Conservation (phyloP, 495 filamentous ascomycete genomes). For the Penicillium soppii region DNA sequence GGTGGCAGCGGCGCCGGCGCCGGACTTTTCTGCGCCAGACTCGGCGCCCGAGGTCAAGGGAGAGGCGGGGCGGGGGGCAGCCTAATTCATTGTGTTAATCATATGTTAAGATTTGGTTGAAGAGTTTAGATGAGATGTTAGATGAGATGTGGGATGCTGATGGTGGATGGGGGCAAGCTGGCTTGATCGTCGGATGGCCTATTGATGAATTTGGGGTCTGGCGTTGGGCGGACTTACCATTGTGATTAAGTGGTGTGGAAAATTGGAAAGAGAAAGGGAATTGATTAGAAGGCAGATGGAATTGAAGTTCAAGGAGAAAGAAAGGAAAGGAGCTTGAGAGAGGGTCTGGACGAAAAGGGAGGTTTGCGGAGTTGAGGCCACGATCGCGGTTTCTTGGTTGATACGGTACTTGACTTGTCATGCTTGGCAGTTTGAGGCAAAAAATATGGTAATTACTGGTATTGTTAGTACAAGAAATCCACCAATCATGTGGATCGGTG, state of each 20-base stretch:
- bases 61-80: conserved; percentile 48
- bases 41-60: conserved; percentile 51
- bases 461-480: conserved; percentile 3
- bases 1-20: conserved; percentile 57
- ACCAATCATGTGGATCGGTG: conserved; percentile 16
- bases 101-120: conserved; percentile 5
- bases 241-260: conserved; percentile 23
- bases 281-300: background rate
- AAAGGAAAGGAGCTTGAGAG: conserved; percentile 14
- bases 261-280: conserved; percentile 8
- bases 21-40: conserved; percentile 56
- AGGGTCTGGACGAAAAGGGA: conserved; percentile 10
- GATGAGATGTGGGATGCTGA: background rate
- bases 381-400: conserved; percentile 42
- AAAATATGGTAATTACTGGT: conserved; percentile 6
- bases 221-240: conserved; percentile 34
- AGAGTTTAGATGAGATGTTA: background rate
- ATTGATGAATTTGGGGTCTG: conserved; percentile 7
- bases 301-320: conserved; percentile 7
- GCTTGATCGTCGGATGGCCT: conserved; percentile 6
- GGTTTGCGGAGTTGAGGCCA: conserved; percentile 45
- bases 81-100: conserved; percentile 23
- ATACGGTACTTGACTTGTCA: conserved; percentile 20
- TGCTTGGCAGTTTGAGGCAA: background rate
- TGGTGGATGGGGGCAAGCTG: conserved; percentile 3